A percentile compares a stretch with the other conserved stretches of the same genome.
Conservation (phyloP, 2,329 filamentous ascomycete species). For the Fusarium sp. region DNA sequence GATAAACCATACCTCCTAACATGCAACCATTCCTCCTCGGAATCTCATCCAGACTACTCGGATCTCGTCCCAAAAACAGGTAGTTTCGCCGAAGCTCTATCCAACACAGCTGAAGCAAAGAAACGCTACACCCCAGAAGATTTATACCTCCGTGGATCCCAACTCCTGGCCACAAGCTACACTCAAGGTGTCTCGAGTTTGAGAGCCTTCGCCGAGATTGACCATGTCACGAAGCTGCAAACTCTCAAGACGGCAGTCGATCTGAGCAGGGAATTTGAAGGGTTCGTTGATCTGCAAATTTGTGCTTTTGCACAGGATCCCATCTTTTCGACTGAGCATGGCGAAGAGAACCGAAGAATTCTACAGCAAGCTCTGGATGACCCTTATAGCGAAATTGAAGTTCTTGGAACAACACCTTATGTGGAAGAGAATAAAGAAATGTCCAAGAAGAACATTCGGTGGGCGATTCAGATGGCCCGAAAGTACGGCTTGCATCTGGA, state of each 20-base stretch:
- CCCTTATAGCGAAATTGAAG: background rate
- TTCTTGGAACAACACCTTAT: background rate
- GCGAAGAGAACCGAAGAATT: background rate
- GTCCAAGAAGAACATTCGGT: background rate
- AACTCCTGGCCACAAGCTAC: constrained; percentile 13
- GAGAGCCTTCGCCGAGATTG: constrained; percentile 16
- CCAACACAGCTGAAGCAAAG: constrained; percentile 20
- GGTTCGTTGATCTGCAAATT: background rate
- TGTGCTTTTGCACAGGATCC: constrained; percentile 24
- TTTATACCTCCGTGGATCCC: constrained; percentile 17
- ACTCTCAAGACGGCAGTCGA: background rate
- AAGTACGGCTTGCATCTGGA: background rate
- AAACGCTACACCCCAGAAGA: constrained; percentile 19
- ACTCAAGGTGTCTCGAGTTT: background rate
- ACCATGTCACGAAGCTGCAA: background rate
- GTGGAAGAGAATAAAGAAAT: background rate
- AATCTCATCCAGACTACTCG: background rate
- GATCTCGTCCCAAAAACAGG: background rate
- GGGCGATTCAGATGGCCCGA: background rate
- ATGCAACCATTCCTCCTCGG: background rate
- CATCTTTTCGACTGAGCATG: constrained; percentile 10
- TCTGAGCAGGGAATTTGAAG: background rate
- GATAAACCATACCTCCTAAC: constrained; percentile 22
- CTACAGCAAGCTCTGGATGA: background rate
- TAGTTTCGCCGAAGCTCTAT: constrained; percentile 6